Evolutionary conservation across 2,329 filamentous ascomycete genomes (phyloP).

Genomic region (Ceratocystis colombiana): DNA sequence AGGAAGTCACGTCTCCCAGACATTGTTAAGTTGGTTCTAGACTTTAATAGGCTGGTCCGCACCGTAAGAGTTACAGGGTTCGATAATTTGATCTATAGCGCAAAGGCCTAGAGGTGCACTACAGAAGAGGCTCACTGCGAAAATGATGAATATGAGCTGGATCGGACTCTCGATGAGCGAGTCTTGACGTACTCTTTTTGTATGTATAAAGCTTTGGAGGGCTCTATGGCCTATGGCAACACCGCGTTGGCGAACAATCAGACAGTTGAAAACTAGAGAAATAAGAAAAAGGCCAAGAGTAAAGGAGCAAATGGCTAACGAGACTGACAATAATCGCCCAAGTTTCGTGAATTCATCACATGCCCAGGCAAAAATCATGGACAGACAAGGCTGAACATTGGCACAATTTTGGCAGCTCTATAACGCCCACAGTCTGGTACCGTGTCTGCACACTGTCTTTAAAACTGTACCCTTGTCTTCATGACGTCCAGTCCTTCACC

Average conservation of each 20-base stretch:
- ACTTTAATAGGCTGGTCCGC: not conserved
- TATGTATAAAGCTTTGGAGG: not conserved
- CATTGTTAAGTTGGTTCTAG: slow-evolving; percentile 34
- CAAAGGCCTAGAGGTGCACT: not conserved
- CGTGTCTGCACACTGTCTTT: not conserved
- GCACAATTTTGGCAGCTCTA: slow-evolving; percentile 2
- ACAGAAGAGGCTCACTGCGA: slow-evolving; percentile 19
- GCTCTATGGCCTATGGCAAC: not conserved
- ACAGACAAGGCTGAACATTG: not conserved
- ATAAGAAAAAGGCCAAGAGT: not conserved
- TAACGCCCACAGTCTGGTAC: not conserved
- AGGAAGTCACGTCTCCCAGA: slow-evolving; percentile 70
- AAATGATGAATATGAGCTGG: slow-evolving; percentile 25
- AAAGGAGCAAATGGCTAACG: not conserved
- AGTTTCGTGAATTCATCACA: not conserved
- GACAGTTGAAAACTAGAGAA: not conserved
- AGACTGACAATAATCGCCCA: not conserved
- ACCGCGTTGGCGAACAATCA: not conserved
- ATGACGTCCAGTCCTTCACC: slow-evolving; percentile 18
- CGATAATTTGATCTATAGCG: slow-evolving; percentile 1
- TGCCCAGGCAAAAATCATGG: not conserved
- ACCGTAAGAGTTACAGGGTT: too few relatives aligned
- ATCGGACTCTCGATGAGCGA: slow-evolving; percentile 17
- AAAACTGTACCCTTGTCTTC: not conserved
- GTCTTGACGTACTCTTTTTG: slow-evolving; percentile 24